phyloP scores from a whole-genome alignment of 2,329 filamentous ascomycete species.

The Sporothrix protearum region DNA sequence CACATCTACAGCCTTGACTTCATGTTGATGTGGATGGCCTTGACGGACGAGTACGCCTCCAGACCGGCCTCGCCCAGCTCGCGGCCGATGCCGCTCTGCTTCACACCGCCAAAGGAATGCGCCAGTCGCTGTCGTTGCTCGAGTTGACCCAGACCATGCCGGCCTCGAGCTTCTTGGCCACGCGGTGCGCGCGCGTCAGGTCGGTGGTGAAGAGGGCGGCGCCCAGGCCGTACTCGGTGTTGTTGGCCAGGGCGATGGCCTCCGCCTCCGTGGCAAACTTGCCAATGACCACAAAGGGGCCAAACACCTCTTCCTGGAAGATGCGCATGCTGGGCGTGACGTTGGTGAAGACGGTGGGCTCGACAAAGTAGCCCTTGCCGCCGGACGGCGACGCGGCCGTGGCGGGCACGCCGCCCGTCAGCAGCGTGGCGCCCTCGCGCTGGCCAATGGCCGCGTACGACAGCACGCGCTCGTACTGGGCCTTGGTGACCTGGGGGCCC shows the following conservation, averaged over 20 bases:
- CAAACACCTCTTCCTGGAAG: constrained; percentile 55
- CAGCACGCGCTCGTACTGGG: constrained; percentile 60
- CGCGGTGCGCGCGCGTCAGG: constrained; percentile 42
- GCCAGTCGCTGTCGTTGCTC: constrained; percentile 46
- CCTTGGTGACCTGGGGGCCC: constrained; percentile 61
- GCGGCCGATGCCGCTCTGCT: constrained; percentile 40
- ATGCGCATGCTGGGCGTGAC: constrained; percentile 32
- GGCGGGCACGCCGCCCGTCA: constrained; percentile 46
- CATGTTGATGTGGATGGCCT: constrained; percentile 40
- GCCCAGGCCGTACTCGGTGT: constrained; percentile 54
- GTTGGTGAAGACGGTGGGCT: constrained; percentile 29
- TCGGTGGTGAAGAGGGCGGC: constrained; percentile 55
- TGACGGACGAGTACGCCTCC: constrained; percentile 38
- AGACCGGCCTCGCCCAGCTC: constrained; percentile 40
- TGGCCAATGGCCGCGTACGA: constrained; percentile 56
- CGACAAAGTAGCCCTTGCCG: constrained; percentile 28
- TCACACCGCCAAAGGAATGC: constrained; percentile 48
- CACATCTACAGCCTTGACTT: constrained; percentile 23
- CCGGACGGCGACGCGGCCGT: not conserved
- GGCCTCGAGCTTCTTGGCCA: constrained; percentile 45
- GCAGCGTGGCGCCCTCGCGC: constrained; percentile 56
- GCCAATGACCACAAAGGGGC: constrained; percentile 53
- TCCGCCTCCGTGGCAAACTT: constrained; percentile 52
- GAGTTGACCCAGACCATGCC: constrained; percentile 52
- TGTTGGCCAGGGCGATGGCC: constrained; percentile 48